These are phyloP conservation scores for Gaeumannomyces tritici DNA, from an alignment of 2,329 filamentous ascomycete genomes.

Conservation along the genomic window DNA sequence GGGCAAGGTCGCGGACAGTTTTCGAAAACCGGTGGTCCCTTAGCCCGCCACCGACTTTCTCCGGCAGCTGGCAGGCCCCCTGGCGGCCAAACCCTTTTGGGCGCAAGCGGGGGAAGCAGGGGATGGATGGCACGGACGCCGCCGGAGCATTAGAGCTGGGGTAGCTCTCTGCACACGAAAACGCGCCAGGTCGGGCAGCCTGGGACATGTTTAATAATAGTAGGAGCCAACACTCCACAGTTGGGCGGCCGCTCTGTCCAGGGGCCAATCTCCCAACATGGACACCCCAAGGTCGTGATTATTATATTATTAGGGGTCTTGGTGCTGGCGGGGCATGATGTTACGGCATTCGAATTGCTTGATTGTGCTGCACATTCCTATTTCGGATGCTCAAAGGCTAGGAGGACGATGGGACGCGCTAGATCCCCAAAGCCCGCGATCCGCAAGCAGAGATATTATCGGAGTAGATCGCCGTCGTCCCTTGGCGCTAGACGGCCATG, in stretches of 20 bases:
- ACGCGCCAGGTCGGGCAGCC: neutral
- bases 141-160: too few species aligned
- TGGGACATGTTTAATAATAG: conserved; percentile 7
- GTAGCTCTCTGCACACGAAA: neutral
- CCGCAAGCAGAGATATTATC: neutral
- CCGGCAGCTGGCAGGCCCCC: too few species aligned
- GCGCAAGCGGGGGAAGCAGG: neutral
- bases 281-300: neutral
- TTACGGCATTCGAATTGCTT: neutral
- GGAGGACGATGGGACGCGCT: neutral
- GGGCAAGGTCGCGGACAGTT: too few species aligned
- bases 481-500: neutral
- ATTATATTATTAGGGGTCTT: neutral
- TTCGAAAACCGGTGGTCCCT: neutral
- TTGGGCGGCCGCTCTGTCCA: neutral
- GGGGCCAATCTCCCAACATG: neutral
- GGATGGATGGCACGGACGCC: neutral
- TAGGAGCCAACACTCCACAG: neutral
- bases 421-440: neutral
- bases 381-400: neutral
- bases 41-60: too few species aligned
- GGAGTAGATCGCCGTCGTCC: neutral
- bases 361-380: neutral
- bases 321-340: neutral
- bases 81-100: neutral